Conservation (phyloP, 192 early-diverging fungal genomes). For the Coemansia sp. region DNA sequence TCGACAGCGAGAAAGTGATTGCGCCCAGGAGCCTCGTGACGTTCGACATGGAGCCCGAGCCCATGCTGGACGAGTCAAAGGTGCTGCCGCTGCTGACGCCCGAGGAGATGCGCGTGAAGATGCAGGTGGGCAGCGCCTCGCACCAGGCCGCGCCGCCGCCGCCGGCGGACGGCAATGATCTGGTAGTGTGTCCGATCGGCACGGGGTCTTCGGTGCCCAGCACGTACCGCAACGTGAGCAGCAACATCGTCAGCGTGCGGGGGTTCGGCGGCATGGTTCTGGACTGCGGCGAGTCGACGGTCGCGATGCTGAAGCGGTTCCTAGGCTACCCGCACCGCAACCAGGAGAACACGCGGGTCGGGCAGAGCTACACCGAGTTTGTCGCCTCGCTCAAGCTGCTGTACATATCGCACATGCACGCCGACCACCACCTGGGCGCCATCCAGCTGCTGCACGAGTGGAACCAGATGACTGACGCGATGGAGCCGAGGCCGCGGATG, state of each 20-base stretch:
- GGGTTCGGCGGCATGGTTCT: constrained; percentile 68
- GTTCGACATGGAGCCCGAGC: constrained; percentile 64
- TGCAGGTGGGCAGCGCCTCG: no score
- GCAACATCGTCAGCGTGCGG: constrained; percentile 70
- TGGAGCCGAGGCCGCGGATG: constrained; percentile 20
- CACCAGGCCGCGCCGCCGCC: neutral
- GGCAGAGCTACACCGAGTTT: constrained; percentile 45
- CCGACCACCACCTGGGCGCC: constrained; percentile 94
- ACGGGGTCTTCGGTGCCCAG: constrained; percentile 89
- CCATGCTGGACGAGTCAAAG: constrained; percentile 51
- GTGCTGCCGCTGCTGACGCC: constrained; percentile 23
- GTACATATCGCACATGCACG: constrained; percentile 96
- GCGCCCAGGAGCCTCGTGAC: constrained; percentile 39
- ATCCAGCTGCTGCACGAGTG: constrained; percentile 70
- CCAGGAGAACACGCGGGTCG: constrained; percentile 38
- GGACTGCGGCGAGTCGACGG: constrained; percentile 90
- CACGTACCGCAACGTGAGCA: constrained; percentile 90
- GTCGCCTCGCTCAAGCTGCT: constrained; percentile 64
- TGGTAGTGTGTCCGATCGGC: constrained; percentile 71
- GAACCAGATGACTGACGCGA: constrained; percentile 54
- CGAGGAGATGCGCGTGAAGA: constrained; percentile 19
- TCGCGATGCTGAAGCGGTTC: constrained; percentile 75
- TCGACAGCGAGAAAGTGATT: constrained; percentile 8
- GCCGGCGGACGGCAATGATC: constrained; percentile 5
- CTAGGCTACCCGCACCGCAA: constrained; percentile 57